Evolutionary conservation across 2,329 filamentous ascomycete genomes (phyloP).

Genomic region (Alternaria angustiovoidea): DNA sequence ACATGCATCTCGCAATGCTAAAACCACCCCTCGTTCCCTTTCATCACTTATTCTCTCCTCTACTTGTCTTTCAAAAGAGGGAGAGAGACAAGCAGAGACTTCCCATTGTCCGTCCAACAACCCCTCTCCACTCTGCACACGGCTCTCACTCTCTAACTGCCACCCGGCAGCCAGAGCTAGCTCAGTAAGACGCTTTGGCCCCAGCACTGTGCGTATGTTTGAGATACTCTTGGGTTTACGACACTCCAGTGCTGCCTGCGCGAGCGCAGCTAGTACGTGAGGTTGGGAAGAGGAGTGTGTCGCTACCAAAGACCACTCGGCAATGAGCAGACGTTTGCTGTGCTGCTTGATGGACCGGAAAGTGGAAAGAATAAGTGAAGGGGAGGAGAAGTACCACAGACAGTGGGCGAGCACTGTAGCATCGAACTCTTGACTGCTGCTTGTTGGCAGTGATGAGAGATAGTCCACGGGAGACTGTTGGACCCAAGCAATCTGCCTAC

Average conservation of each 20-base stretch:
- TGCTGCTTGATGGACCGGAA: constrained; percentile 49
- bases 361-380: constrained; percentile 47
- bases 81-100: constrained; percentile 26
- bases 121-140: constrained; percentile 49
- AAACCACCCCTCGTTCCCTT: constrained; percentile 22
- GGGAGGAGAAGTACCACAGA: constrained; percentile 63
- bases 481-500: constrained; percentile 56
- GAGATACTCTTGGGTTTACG: constrained; percentile 49
- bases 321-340: constrained; percentile 52
- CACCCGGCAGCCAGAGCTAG: constrained; percentile 51
- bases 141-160: constrained; percentile 47
- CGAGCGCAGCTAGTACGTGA: constrained; percentile 62
- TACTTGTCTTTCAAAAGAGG: constrained; percentile 22
- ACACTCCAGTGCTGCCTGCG: constrained; percentile 56
- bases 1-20: constrained; percentile 29
- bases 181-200: constrained; percentile 53
- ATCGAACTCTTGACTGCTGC: constrained; percentile 49
- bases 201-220: constrained; percentile 60
- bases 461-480: constrained; percentile 47
- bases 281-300: constrained; percentile 52
- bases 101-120: constrained; percentile 58
- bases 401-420: constrained; percentile 60
- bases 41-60: constrained; percentile 23
- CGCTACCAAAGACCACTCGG: constrained; percentile 58
- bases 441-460: constrained; percentile 19